A percentile compares a stretch with the other conserved stretches of the same genome.
Evolutionary conservation across 768 basidiomycete genomes (phyloP).

Genomic region (Nidula microcarpa): DNA sequence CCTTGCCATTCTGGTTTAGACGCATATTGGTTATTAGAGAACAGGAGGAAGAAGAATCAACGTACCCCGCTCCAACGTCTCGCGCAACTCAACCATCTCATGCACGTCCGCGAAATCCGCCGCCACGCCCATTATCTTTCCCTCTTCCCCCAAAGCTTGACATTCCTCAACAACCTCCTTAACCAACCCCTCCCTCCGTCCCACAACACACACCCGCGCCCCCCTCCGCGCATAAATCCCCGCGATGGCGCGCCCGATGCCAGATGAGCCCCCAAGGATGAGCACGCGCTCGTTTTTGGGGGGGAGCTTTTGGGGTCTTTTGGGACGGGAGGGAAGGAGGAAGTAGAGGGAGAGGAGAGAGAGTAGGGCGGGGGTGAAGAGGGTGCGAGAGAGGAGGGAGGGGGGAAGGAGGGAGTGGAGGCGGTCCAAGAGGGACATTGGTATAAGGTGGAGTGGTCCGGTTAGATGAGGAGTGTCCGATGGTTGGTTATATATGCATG

Average conservation of each 20-base stretch:
- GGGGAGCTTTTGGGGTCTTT: constrained; percentile 32
- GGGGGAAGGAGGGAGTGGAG: no score
- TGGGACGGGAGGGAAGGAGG: constrained; percentile 1
- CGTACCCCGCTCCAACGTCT: constrained; percentile 52
- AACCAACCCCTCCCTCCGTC: constrained; percentile 54
- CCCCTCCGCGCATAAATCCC: constrained; percentile 71
- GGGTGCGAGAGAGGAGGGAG: no score
- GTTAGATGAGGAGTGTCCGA: no score
- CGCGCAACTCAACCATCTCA: constrained; percentile 63
- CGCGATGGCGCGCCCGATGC: constrained; percentile 74
- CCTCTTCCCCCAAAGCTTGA: constrained; percentile 12
- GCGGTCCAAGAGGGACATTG: no score
- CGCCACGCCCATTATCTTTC: constrained; percentile 41
- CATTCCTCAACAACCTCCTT: constrained; percentile 64
- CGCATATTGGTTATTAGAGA: background rate
- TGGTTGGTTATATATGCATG: no score
- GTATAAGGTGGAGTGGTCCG: no score
- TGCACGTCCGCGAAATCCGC: constrained; percentile 66
- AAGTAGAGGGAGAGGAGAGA: background rate
- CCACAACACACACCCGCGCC: constrained; percentile 72
- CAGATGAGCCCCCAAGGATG: constrained; percentile 80
- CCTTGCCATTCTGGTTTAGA: constrained; percentile 65
- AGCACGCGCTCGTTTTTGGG: constrained; percentile 66
- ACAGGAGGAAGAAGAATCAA: constrained; percentile 1
- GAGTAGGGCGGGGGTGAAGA: background rate